Evolutionary conservation across 805 yeast species (phyloP), one percentile per base, ranked within the genome.

Genomic region (Kuraishia molischiana): DNA sequence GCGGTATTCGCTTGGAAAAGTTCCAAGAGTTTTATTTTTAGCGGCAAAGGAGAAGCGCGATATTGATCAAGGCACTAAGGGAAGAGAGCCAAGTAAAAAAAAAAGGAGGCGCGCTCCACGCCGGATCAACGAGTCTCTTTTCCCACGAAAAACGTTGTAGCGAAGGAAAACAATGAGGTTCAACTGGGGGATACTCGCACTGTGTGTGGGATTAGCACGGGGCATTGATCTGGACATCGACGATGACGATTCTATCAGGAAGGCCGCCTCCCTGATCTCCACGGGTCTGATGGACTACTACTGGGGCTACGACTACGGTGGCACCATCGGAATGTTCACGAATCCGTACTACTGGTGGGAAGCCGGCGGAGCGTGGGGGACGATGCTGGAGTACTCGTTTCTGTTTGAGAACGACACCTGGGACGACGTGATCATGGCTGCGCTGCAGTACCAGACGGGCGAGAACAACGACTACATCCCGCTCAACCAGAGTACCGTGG

Each of bases 301-400:
- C 52, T 76, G 71, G 13, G 90, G 94, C 29, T 50, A 56, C 19
- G 62, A 69, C 24, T 56, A 63, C 32, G 94, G 92, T 24, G 80
- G 83, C 30, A 67, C 82, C 15, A 64, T 81, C 13, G 95, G 95
- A 24, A 67, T 74, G 79, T 80, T 84, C 55, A 63, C 72, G 10
- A 47, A 58, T 46, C 94, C 94, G 2, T 84, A 84, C 66, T 84
- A 83, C 62, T 84, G 94, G 94, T 84, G 94, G 94, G 84, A 82
- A 59, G 87, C 92, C 22, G 95, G 95, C 47, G 92, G 84, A 40
- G 86, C 82, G 1, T 69, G 70, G 64, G 81, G 80, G 8, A 64
- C 73, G 24, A 55, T 84, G 62, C 53, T 90, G 29, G 95, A 86
- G 56, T 83, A 78, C 52, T 72, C 84, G 66, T 76, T 61, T 48